phyloP scores from a whole-genome alignment of 2,329 filamentous ascomycete species.

The Davidsoniella australis region DNA sequence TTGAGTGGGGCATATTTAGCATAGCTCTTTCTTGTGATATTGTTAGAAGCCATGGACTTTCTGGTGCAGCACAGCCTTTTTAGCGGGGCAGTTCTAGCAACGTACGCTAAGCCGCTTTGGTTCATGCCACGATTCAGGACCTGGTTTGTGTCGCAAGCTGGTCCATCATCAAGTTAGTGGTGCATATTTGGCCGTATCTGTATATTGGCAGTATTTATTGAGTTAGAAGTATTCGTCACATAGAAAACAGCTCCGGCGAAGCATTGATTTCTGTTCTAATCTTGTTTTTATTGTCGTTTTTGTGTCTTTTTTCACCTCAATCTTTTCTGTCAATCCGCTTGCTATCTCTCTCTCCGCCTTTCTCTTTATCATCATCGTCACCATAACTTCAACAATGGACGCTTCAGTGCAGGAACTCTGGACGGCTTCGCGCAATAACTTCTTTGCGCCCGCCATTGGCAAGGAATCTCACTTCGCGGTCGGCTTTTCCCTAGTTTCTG shows the following conservation, averaged over 20 bases:
- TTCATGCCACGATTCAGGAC: conserved; percentile 11
- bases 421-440: conserved; percentile 78
- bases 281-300: neutral
- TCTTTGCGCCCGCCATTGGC: conserved; percentile 61
- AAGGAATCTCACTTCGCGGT: conserved; percentile 75
- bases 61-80: too few relatives aligned
- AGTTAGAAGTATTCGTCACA: neutral
- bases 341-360: neutral
- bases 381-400: conserved; percentile 39
- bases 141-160: conserved; percentile 4
- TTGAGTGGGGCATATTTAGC: too few relatives aligned
- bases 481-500: conserved; percentile 56
- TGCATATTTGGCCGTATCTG: neutral
- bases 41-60: too few relatives aligned
- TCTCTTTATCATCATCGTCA: conserved; percentile 6
- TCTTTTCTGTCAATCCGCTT: neutral
- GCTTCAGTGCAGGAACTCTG: conserved; percentile 76
- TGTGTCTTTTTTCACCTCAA: neutral
- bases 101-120: conserved; percentile 9
- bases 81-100: neutral
- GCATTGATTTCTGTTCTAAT: neutral
- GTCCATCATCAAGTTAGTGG: neutral
- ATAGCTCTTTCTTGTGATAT: too few relatives aligned
- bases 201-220: neutral
- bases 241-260: neutral